Evolutionary conservation across 345 rosid genomes (phyloP).

Genomic region (Rubroshorea leprosula): DNA sequence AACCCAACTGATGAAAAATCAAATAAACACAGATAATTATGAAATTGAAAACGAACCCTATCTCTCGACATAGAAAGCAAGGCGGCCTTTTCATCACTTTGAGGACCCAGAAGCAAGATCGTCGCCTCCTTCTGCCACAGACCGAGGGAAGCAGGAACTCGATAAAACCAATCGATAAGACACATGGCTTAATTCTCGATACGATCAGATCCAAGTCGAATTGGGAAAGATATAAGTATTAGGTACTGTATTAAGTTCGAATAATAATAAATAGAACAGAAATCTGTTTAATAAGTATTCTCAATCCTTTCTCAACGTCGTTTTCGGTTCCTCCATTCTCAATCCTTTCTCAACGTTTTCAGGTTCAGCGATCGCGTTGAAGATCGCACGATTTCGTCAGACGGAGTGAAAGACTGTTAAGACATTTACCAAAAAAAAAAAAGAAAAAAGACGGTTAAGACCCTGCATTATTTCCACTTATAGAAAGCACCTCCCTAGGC

Average conservation of each 20-base stretch:
- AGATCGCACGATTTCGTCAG: no score
- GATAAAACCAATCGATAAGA: constrained; percentile 79
- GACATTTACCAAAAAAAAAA: no score
- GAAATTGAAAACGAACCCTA: constrained; percentile 41
- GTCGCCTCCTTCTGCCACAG: constrained; percentile 89
- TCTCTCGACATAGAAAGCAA: constrained; percentile 87
- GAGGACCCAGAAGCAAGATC: constrained; percentile 85
- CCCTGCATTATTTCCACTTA: neutral
- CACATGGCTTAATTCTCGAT: constrained; percentile 36
- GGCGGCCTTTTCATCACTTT: constrained; percentile 88
- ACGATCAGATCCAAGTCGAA: constrained; percentile 16
- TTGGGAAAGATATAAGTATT: constrained; percentile 9
- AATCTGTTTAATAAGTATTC: no score
- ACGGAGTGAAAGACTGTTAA: no score
- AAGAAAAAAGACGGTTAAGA: neutral
- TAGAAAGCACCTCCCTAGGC: neutral
- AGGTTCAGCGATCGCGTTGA: no score
- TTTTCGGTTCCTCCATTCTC: no score
- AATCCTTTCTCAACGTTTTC: no score
- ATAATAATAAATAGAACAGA: no score
- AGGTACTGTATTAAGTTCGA: no score
- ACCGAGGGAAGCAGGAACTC: constrained; percentile 77
- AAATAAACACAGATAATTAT: neutral
- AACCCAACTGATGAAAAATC: neutral
- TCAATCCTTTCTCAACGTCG: no score